Base-by-base conservation (phyloP, 495 filamentous ascomycete species). In the Aspergillus nanangensis region DNA sequence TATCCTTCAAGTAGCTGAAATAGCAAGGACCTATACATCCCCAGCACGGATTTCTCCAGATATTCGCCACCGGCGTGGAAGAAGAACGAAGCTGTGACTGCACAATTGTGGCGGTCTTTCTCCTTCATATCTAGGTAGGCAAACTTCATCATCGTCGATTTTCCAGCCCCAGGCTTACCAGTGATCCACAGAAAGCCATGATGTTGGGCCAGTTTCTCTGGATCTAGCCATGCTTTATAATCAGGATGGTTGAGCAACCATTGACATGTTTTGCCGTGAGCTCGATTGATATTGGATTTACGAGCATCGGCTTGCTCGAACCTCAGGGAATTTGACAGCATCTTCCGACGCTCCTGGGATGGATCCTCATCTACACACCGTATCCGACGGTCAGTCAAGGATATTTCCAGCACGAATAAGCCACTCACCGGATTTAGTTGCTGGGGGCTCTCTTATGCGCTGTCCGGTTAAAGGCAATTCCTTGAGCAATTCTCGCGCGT, bases 161-260 rank as follows among this genome's bases (percentile, higher is more conserved):
- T 82, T 5, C 79, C 78, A 14, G 67, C 56, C 9, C 75, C 78
- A 3, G 78, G 74, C 33, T 81, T 79, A 2, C 78, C 78, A 48
- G 66, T 77, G 34, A 83, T 72, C 78, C 78, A 82, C 13, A 82
- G 38, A 36, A 82, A 66, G 7, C 77, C 75, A 37, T 70, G 55
- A 49, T 76, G 72, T 10, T 73, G 29, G 4, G 15, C 3, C 9
- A 68, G 23, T 24, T 66, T 57, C 5, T n/a, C 31, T 4, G 43
- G 17, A 40, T 76, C 61, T 9, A 78, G 64, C 78, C 76, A 82
- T n/a, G 57, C 43, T 8, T 44, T 14, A 45, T 76, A 80, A n/a
- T 67, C 49, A 1, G 55, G 33, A 5, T 62, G 58, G 1, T 52
- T 46, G 3, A 76, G 50, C 14, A 82, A 46, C 78, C 77, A 82